Evolutionary conservation across 2,329 filamentous ascomycete species (phyloP), one percentile per base, ranked within the genome.

Genomic region (Neonectria neomacrospora): DNA sequence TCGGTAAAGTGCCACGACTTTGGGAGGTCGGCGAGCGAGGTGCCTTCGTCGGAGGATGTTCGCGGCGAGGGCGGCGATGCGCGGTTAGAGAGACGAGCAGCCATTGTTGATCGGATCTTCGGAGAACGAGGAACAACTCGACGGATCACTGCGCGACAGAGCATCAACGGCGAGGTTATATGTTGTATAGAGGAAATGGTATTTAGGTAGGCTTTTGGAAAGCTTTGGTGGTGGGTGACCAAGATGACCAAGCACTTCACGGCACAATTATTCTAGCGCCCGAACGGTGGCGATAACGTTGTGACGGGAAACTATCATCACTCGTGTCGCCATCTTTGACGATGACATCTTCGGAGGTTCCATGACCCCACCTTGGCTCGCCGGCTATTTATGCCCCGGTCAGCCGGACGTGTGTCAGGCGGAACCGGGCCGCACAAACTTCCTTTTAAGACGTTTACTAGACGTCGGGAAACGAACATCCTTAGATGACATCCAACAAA

Each of bases 1-100:
- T 85, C 83, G 16, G 87, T 89, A 72, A 89, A 89, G 58, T 77
- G 84, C 88, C 88, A 91, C 60, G 88, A 85, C 74, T 90, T 90
- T 41, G 88, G 87, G 16, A 90, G 80, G 54, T 87, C 83, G 68
- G 81, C 80, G 52, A 90, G 77, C 32, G 83, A 78, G 37, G 76
- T 72, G 62, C 78, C 78, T 52, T 70, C 67, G 41, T 68, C 66
- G 2, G 63, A 32, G 2, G 58, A 57, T 18, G 45, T 34, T n/a
- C 30, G 28, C 6, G 65, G 39, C 41, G 55, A 9, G 22, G 67
- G 28, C 11, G 67, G 42, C 39, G 57, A 10, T 54, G 68, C 58
- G 67, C 77, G 70, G 56, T 75, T 76, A 47, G 75, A 76, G 28
- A 75, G 68, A 52, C 72, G 69, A 48, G 76, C 74, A 57, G 79